Conservation (phyloP, 2,329 filamentous ascomycete genomes). For the Anthostomella pinea region DNA sequence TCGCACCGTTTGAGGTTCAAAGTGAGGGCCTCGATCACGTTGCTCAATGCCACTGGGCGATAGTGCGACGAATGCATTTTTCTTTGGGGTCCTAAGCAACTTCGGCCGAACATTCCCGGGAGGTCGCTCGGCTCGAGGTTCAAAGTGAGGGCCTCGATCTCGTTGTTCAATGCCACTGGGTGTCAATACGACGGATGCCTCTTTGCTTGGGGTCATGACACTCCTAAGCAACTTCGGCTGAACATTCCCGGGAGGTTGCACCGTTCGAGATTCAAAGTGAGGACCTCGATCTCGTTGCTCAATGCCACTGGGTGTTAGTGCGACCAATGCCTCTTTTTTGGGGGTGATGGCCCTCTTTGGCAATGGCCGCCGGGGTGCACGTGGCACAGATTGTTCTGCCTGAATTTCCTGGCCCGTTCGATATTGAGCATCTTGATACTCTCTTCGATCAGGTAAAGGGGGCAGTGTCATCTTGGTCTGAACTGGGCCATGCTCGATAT, state of each 20-base stretch:
- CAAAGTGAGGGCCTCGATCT: too few relatives aligned
- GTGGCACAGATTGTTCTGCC: conserved; percentile 9
- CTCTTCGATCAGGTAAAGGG: conserved; percentile 6
- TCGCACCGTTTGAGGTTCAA: too few relatives aligned
- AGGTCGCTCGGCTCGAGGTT: too few relatives aligned
- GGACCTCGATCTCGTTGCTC: conserved; percentile 9
- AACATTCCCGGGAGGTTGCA: conserved; percentile 3
- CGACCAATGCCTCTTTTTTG: conserved; percentile 11
- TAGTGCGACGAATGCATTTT: too few relatives aligned
- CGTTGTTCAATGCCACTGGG: too few relatives aligned
- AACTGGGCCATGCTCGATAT: conserved; percentile 13
- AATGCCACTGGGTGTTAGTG: conserved; percentile 7
- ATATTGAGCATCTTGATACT: conserved; percentile 2
- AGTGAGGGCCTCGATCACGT: too few relatives aligned
- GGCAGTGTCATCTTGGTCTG: conserved; percentile 6
- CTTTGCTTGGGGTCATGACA: too few relatives aligned
- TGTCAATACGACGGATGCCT: too few relatives aligned
- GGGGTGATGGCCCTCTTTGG: conserved; percentile 11
- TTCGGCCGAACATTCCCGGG: too few relatives aligned
- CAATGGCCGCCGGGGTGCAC: conserved; percentile 5
- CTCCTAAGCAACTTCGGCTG: too few relatives aligned
- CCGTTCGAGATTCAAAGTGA: conserved; percentile 5
- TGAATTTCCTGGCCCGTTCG: conserved; percentile 7
- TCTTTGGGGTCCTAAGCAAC: too few relatives aligned
- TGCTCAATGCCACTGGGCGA: too few relatives aligned